Base-by-base conservation (phyloP, 1,284 basidiomycete species). In the Pseudozyma thailandica region DNA sequence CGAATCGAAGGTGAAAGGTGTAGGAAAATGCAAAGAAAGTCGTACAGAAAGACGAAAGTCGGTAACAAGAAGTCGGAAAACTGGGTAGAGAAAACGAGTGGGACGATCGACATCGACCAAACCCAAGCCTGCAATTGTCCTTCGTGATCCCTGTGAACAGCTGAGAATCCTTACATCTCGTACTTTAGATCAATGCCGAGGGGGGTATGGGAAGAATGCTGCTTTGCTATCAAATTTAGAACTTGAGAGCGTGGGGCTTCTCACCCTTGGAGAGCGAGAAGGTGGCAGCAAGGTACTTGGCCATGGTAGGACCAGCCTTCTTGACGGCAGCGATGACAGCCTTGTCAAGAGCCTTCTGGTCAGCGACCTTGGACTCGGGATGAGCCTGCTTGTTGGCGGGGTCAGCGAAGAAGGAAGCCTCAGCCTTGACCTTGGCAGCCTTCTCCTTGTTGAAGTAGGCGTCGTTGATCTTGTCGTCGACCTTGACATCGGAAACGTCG, bases 191-290 rank as follows among this genome's bases (percentile, higher is more conserved):
- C 6, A 21, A n/a, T 41, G 38, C 38, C n/a, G 38, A n/a, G 41
- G 1, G 9, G 57, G 58, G 58, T 61, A 61, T 61, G 61, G 33
- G 46, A 46, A 51, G 27, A 30, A 10, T 26, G 25, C 16, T 20
- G 37, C 37, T 38, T 7, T 21, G 8, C 26, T 25, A 18, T 16
- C 56, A 37, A 51, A 23, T 72, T 89, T 86, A 94, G 87, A 94
- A 94, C 71, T 87, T 87, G 85, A 95, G 83, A 85, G 91, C 88
- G 86, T 95, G 93, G 82, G 93, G 91, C 87, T 88, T 92, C 77
- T 85, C 91, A 71, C 94, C 93, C 88, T 95, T 97, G 82, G 92
- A 94, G 74, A 99, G 88, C 83, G 93, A 93, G 88, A 92, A 99
- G 80, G 89, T 90, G 65, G 94, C 89, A 84, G 91, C 91, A 82